Conservation (phyloP, 768 basidiomycete genomes). For the Pleurotus salmoneostramineus region DNA sequence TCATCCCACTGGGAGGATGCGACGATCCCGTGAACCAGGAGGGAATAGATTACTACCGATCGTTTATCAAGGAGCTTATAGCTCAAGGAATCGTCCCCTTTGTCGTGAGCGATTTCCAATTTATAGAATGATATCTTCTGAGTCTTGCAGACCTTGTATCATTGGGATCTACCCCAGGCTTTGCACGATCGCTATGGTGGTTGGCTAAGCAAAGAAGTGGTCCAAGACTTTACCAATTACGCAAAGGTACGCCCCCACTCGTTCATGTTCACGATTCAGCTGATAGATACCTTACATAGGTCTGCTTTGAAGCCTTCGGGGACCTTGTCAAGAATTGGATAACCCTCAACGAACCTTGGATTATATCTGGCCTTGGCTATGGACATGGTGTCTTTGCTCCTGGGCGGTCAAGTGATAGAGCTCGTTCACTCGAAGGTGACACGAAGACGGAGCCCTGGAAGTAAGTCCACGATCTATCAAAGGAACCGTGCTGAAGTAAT, state of each 20-base stretch:
- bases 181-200: conserved; percentile 73
- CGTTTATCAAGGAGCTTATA: conserved; percentile 62
- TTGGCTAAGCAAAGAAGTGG: conserved; percentile 66
- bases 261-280: conserved; percentile 72
- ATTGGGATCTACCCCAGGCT: conserved; percentile 76
- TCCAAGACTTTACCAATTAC: conserved; percentile 61
- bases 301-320: not conserved
- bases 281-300: too few species aligned
- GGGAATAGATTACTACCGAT: conserved; percentile 65
- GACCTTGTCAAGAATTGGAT: conserved; percentile 38
- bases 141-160: conserved; percentile 54
- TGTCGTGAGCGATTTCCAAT: conserved; percentile 36
- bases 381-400: conserved; percentile 64
- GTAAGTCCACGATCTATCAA: conserved; percentile 35
- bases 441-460: conserved; percentile 62
- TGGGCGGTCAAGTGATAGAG: conserved; percentile 62
- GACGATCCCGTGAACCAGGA: conserved; percentile 60
- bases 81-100: conserved; percentile 58
- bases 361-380: conserved; percentile 59
- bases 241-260: conserved; percentile 64
- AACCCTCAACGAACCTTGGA: conserved; percentile 76
- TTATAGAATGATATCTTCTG: not conserved
- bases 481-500: conserved; percentile 1
- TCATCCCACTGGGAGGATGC: conserved; percentile 63
- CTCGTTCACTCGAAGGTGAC: conserved; percentile 51